phyloP scores from a whole-genome alignment of 164 flowering plant genomes.

The Nymphaea colorata region DNA sequence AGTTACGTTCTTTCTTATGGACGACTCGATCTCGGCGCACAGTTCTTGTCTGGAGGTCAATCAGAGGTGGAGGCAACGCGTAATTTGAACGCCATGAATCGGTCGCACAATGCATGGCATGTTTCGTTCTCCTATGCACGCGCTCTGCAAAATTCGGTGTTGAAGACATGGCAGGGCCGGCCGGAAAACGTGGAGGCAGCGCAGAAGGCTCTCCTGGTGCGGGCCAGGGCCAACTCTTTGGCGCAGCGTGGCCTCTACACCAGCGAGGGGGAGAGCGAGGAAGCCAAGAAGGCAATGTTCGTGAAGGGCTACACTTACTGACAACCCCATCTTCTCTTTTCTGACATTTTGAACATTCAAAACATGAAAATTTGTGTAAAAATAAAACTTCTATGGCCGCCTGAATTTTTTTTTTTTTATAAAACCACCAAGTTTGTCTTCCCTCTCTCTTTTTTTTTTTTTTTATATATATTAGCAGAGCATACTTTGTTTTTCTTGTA shows the following conservation, averaged over 20 bases:
- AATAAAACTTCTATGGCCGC: no score
- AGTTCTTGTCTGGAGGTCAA: constrained; percentile 16
- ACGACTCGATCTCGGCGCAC: not conserved
- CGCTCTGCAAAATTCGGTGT: constrained; percentile 11
- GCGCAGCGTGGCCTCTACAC: constrained; percentile 53
- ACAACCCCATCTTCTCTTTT: not conserved
- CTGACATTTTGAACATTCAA: no score
- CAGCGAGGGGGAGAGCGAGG: constrained; percentile 45
- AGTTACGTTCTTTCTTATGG: no score
- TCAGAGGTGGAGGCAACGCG: constrained; percentile 14
- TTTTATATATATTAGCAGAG: no score
- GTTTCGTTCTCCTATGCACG: constrained; percentile 15
- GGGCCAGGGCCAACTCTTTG: constrained; percentile 11
- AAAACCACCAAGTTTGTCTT: no score
- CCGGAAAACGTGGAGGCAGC: constrained; percentile 13
- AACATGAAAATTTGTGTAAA: no score
- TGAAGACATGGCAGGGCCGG: constrained; percentile 13
- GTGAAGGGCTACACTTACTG: constrained; percentile 41
- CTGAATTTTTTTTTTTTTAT: no score
- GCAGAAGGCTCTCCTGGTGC: constrained; percentile 8
- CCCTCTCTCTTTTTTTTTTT: no score
- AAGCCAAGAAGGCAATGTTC: constrained; percentile 46
- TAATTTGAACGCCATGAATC: constrained; percentile 16
- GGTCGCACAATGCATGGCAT: constrained; percentile 11
- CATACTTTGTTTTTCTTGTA: no score